Percentiles rank a stretch among this genome's conserved stretches.
phyloP scores from a whole-genome alignment of 352 stramenopile genomes.

The Halophytophthora polymorphica region DNA sequence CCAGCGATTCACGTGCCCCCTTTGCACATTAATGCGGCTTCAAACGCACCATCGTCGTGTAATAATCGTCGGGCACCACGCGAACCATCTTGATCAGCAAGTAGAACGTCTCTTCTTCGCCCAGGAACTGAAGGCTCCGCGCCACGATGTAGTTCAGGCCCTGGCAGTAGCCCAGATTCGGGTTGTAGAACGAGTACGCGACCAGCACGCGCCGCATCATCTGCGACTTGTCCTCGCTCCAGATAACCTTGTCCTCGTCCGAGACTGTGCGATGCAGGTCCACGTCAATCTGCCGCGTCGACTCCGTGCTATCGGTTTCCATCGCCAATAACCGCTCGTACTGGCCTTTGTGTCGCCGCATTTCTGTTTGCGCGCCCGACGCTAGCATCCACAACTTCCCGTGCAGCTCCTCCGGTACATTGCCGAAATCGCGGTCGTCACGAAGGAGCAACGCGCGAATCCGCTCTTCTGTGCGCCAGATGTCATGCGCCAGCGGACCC shows the following conservation, averaged over 20 bases:
- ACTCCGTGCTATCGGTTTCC: slow-evolving; percentile 61
- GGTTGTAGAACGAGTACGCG: slow-evolving; percentile 81
- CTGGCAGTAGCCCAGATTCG: slow-evolving; percentile 82
- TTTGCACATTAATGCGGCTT: no score
- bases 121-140: slow-evolving; percentile 59
- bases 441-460: slow-evolving; percentile 66
- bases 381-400: slow-evolving; percentile 81
- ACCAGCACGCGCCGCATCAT: slow-evolving; percentile 83
- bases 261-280: slow-evolving; percentile 76
- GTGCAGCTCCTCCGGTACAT: slow-evolving; percentile 65
- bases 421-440: slow-evolving; percentile 49
- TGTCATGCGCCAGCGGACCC: slow-evolving; percentile 63
- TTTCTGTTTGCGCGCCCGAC: slow-evolving; percentile 67
- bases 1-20: neutral
- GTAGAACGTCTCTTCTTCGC: slow-evolving; percentile 81
- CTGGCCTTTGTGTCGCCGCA: slow-evolving; percentile 50
- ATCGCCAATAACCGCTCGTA: slow-evolving; percentile 51
- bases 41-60: slow-evolving; percentile 77
- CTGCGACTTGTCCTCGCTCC: slow-evolving; percentile 62
- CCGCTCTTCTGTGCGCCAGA: slow-evolving; percentile 80
- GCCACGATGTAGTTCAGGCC: slow-evolving; percentile 88
- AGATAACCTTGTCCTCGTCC: slow-evolving; percentile 54
- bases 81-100: slow-evolving; percentile 76
- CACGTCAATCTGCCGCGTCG: slow-evolving; percentile 81
- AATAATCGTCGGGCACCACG: slow-evolving; percentile 84